phyloP scores from a whole-genome alignment of 148 eudicot species.

The Limonium bicolor region DNA sequence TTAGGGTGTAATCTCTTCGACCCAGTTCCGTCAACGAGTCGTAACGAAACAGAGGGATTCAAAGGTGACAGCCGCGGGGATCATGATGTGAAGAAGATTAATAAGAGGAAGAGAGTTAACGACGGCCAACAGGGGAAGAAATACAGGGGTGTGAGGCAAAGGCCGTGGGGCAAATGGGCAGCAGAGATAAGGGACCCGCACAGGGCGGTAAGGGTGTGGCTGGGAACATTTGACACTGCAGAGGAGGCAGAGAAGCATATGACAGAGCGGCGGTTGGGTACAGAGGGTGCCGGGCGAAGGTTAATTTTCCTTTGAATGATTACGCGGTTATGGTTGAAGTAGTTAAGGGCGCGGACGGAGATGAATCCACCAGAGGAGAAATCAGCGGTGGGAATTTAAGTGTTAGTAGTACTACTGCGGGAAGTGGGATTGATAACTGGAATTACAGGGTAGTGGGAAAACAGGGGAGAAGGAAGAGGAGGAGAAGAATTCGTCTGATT shows the following conservation, averaged over 20 bases:
- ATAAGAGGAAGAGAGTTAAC: conserved; percentile 7
- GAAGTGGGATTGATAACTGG: no score
- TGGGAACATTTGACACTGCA: no score
- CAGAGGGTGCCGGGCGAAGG: conserved; percentile 36
- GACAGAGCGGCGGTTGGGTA: conserved; percentile 26
- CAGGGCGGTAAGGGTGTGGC: conserved; percentile 28
- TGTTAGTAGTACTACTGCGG: no score
- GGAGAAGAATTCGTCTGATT: no score
- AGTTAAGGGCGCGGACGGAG: no score
- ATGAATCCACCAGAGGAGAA: no score
- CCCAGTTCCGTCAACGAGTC: background rate
- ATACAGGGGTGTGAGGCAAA: no score
- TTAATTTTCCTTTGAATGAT: conserved; percentile 25
- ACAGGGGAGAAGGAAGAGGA: no score
- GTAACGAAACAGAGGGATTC: no score
- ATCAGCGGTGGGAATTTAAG: background rate
- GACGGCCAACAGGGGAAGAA: conserved; percentile 17
- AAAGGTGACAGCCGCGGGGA: background rate
- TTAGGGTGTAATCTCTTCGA: conserved; percentile 13
- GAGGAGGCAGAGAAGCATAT: conserved; percentile 38
- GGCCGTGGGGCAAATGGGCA: no score
- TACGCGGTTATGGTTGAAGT: conserved; percentile 9
- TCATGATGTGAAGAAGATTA: background rate
- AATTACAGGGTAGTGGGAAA: no score
- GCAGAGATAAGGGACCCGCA: conserved; percentile 38